These are phyloP conservation scores for Neurospora pannonica DNA, from an alignment of 495 filamentous ascomycete genomes.

Conservation along the genomic window DNA sequence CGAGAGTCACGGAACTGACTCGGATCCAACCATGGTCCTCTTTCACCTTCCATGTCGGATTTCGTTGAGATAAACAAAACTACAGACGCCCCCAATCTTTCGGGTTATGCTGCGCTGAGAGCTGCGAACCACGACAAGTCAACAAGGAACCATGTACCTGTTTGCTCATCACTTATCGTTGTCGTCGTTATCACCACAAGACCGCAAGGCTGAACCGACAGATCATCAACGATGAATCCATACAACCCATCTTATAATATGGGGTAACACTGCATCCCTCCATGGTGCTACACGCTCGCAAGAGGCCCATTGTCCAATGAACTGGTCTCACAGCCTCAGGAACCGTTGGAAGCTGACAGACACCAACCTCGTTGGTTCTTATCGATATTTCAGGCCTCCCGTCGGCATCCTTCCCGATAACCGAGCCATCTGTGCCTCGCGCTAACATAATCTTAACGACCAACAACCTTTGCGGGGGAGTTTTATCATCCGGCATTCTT, in stretches of 20 bases:
- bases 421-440: neutral
- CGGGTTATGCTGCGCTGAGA: neutral
- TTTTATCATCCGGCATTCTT: neutral
- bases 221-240: neutral
- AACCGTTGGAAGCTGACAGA: neutral
- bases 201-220: neutral
- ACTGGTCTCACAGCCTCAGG: neutral
- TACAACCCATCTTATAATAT: neutral
- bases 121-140: neutral
- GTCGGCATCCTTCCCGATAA: neutral
- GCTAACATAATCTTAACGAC: neutral
- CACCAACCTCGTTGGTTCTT: neutral
- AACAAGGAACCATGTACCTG: neutral
- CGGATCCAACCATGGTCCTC: neutral
- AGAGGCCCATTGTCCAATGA: neutral
- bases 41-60: neutral
- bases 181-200: neutral
- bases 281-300: neutral
- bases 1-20: neutral
- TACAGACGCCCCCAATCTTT: neutral
- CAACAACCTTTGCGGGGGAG: neutral
- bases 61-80: neutral
- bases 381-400: neutral
- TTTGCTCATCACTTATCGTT: neutral
- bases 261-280: neutral